phyloP scores from a whole-genome alignment of 805 yeast species.

The Starmerella lactis-condensi region DNA sequence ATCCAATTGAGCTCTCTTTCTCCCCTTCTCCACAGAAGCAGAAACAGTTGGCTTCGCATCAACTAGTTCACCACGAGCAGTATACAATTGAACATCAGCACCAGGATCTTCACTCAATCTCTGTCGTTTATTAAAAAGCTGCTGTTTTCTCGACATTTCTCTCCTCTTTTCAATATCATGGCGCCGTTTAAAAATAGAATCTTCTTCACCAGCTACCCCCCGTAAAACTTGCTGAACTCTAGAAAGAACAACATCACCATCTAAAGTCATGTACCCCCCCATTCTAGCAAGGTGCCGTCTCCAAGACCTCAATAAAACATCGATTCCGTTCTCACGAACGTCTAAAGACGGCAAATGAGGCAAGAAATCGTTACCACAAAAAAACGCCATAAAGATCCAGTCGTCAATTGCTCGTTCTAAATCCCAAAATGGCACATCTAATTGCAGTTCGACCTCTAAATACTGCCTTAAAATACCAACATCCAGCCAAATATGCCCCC shows the following conservation, averaged over 20 bases:
- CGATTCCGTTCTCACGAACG: constrained; percentile 88
- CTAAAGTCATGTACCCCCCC: constrained; percentile 70
- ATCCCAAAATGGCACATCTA: constrained; percentile 54
- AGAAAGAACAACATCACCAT: constrained; percentile 59
- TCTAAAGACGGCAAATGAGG: constrained; percentile 92
- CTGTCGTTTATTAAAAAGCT: constrained; percentile 8
- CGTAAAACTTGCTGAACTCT: constrained; percentile 57
- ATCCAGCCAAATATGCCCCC: constrained; percentile 90
- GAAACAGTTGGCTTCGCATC: constrained; percentile 36
- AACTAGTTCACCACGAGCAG: constrained; percentile 54
- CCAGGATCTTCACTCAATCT: constrained; percentile 31
- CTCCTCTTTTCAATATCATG: constrained; percentile 53
- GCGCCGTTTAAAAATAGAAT: constrained; percentile 51
- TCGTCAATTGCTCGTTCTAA: constrained; percentile 92
- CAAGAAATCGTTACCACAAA: constrained; percentile 93
- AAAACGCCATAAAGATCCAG: constrained; percentile 97
- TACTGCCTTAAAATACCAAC: constrained; percentile 76
- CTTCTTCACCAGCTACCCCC: constrained; percentile 55
- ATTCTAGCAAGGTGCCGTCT: constrained; percentile 37
- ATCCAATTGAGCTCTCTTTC: constrained; percentile 46
- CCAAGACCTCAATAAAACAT: constrained; percentile 66
- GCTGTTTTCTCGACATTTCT: constrained; percentile 28
- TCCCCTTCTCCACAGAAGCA: constrained; percentile 20
- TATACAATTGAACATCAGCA: constrained; percentile 56
- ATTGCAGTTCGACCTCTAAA: constrained; percentile 55